Base-by-base conservation (phyloP, 2,329 filamentous ascomycete species). In the Ophiostoma sp. region DNA sequence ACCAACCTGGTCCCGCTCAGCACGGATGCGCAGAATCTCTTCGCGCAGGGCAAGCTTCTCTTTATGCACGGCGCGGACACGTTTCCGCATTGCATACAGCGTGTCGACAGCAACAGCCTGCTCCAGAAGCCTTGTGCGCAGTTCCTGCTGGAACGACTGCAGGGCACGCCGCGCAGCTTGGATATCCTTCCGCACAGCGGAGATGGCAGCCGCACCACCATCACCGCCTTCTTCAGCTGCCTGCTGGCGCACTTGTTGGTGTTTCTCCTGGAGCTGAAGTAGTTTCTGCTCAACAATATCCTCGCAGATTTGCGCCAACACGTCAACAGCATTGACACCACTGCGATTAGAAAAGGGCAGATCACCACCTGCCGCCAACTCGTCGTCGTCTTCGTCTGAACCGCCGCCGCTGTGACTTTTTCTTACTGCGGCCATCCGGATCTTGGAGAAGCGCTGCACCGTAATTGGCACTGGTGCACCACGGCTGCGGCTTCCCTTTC, bases 101-200 rank as follows among this genome's bases (percentile, higher is more conserved):
- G 84, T 82, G 71, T 89, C 87, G 5, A 89, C 78, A 18, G 84
- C 83, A 47, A 87, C 86, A 0, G 85, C 86, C 76, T 88, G 85
- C 70, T 86, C 82, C 16, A 89, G 76, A 36, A 89, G 76, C 27
- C 83, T 79, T 36, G 81, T 81, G 52, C 81, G 80, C 66, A 89
- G 72, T 72, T 88, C 86, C 70, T 85, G 82, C 66, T 81, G 80
- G 71, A 88, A 89, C 12, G 83, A 83, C 69, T 87, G 83, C 9
- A 89, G 76, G 5, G 85, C 84, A 62, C 81, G 78, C 58, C 82
- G 79, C 74, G 87, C 88, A 12, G 82, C 82, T 64, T 81, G 80
- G 14, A 80, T 82, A 71, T 88, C 85, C 67, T 83, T 83, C 73
- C 81, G 84, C 68, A 79, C 78, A 0, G 80, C 79, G 58, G 27